Conservation (phyloP, 768 basidiomycete genomes). For the Phaeotremella fagi region DNA sequence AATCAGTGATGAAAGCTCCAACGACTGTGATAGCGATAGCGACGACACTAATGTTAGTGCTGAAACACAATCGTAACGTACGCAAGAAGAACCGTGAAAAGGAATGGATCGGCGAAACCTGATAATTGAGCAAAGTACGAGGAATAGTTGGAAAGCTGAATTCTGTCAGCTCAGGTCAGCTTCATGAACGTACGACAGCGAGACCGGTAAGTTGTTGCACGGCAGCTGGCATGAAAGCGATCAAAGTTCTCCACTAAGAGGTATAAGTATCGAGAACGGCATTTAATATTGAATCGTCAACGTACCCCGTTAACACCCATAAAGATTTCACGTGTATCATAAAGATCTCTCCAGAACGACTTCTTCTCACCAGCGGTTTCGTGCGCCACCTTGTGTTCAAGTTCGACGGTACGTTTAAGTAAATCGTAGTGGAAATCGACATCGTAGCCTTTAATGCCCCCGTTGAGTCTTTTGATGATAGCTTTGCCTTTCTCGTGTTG, state of each 20-base stretch:
- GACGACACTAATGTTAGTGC: constrained; percentile 8
- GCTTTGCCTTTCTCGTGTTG: constrained; percentile 21
- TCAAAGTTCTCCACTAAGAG: constrained; percentile 29
- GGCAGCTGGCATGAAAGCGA: constrained; percentile 30
- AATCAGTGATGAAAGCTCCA: constrained; percentile 23
- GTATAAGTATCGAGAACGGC: neutral
- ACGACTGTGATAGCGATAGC: constrained; percentile 23
- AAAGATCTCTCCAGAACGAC: constrained; percentile 17
- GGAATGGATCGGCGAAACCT: constrained; percentile 30
- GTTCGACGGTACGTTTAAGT: constrained; percentile 25
- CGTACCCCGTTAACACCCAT: constrained; percentile 30
- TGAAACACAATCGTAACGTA: neutral
- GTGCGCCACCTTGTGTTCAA: constrained; percentile 10
- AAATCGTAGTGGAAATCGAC: constrained; percentile 36
- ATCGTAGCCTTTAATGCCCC: constrained; percentile 30
- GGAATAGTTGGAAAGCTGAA: constrained; percentile 18
- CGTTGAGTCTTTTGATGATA: constrained; percentile 22
- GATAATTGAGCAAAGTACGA: constrained; percentile 30
- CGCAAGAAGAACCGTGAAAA: constrained; percentile 27
- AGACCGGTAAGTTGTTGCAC: constrained; percentile 32
- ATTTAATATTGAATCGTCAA: neutral
- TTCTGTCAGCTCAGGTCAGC: neutral
- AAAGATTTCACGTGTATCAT: constrained; percentile 26
- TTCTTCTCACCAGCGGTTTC: constrained; percentile 12
- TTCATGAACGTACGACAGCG: constrained; percentile 13